Conservation (phyloP, 257 asterid species). For the Striga asiatica region DNA sequence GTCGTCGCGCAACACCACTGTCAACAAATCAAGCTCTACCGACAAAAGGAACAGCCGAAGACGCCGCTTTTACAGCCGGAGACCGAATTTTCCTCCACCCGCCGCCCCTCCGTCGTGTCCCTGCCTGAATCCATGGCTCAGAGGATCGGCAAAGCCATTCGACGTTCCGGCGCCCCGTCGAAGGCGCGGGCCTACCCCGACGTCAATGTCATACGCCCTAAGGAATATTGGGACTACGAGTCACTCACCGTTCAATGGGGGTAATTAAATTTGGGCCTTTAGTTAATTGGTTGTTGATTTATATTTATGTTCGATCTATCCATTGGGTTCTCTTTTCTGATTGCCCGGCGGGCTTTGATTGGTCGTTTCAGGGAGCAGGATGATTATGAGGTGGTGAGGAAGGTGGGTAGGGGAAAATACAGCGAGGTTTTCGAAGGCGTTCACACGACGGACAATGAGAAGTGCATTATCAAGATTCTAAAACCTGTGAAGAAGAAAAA, state of each 20-base stretch:
- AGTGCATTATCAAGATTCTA: conserved; percentile 80
- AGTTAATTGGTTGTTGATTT: neutral
- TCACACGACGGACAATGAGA: conserved; percentile 64
- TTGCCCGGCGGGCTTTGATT: conserved; percentile 23
- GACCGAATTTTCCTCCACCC: conserved; percentile 20
- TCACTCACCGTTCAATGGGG: conserved; percentile 93
- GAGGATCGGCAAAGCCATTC: conserved; percentile 79
- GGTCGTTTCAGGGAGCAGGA: conserved; percentile 71
- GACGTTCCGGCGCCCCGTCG: conserved; percentile 79
- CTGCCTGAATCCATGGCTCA: conserved; percentile 61
- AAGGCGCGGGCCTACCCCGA: conserved; percentile 79
- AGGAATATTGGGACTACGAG: conserved; percentile 94
- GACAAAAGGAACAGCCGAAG: conserved; percentile 2
- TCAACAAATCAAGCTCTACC: conserved; percentile 1
- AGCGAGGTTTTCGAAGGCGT: conserved; percentile 94
- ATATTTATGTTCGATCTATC: too few relatives aligned
- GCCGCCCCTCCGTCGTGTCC: conserved; percentile 22
- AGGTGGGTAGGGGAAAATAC: conserved; percentile 93
- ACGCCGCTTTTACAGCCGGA: conserved; percentile 7
- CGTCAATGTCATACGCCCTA: conserved; percentile 72
- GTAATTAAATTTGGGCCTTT: conserved; percentile 27
- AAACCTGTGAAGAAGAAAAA: conserved; percentile 94
- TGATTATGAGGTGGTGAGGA: conserved; percentile 90
- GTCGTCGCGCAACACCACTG: conserved; percentile 14
- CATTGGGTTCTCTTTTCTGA: too few relatives aligned